phyloP scores from a whole-genome alignment of 768 basidiomycete species.

The Suillus tomentosus region DNA sequence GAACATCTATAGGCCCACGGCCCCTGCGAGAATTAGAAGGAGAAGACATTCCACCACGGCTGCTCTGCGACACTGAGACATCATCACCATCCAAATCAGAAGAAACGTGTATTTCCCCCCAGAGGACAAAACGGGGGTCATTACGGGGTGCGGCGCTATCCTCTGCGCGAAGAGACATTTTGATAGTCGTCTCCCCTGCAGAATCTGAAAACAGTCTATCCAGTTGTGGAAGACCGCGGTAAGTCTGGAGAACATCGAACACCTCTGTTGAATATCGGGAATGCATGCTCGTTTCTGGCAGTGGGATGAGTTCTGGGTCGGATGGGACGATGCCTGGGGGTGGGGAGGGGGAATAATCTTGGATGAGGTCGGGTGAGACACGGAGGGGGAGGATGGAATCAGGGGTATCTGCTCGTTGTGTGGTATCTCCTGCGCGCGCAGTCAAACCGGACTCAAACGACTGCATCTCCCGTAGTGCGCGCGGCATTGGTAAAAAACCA shows the following conservation, averaged over 20 bases:
- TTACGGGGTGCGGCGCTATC: conserved; percentile 75
- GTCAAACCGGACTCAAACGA: conserved; percentile 85
- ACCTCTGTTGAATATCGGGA: conserved; percentile 74
- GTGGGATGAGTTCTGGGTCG: conserved; percentile 35
- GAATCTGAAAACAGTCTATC: conserved; percentile 62
- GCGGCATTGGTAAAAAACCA: conserved; percentile 48
- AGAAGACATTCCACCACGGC: conserved; percentile 41
- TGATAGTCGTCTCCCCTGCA: conserved; percentile 68
- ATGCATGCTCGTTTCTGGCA: conserved; percentile 52
- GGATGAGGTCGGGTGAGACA: background rate
- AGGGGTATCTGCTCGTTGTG: conserved; percentile 17
- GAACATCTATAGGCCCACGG: conserved; percentile 28
- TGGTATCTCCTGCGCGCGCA: conserved; percentile 54
- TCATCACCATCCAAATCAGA: conserved; percentile 38
- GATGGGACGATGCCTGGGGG: conserved; percentile 28
- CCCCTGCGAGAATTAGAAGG: conserved; percentile 40
- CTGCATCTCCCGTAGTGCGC: conserved; percentile 78
- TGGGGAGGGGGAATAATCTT: conserved; percentile 15
- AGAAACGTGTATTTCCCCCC: conserved; percentile 61
- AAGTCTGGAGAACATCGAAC: conserved; percentile 81
- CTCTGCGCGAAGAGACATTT: conserved; percentile 65
- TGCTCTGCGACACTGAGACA: conserved; percentile 40
- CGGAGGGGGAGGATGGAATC: conserved; percentile 14
- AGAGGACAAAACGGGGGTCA: conserved; percentile 90
- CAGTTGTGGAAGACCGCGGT: conserved; percentile 71